These are phyloP conservation scores for Emiliania huxleyi DNA, from an alignment of 78 protist genomes.

Conservation along the genomic window DNA sequence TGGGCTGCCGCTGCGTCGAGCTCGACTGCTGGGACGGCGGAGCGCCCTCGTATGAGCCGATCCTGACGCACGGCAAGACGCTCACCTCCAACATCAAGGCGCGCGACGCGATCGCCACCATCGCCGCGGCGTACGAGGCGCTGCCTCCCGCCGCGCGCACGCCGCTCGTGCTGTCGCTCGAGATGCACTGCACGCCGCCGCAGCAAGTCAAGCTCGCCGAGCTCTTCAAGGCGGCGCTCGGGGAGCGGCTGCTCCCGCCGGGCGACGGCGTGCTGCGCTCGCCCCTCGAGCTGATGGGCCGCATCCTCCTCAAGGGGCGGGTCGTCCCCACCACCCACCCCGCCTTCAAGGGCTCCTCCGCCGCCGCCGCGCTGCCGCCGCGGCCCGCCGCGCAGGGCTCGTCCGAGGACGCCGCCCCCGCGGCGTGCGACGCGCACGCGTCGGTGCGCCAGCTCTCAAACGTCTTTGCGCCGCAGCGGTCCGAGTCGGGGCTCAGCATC, in stretches of 20 bases:
- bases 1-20: not conserved
- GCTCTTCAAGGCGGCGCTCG: not conserved
- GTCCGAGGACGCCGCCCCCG: too few relatives aligned
- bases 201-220: not conserved
- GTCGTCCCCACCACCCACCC: not conserved
- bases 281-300: not conserved
- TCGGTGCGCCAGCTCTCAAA: too few relatives aligned
- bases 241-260: not conserved
- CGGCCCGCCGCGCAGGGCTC: too few relatives aligned
- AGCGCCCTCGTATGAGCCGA: not conserved
- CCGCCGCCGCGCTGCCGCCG: too few relatives aligned
- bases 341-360: not conserved
- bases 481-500: too few relatives aligned
- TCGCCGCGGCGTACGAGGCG: not conserved
- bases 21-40: conserved; percentile 1
- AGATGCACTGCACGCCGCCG: not conserved
- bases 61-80: not conserved
- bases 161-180: not conserved
- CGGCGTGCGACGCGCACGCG: too few relatives aligned
- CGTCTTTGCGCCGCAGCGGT: too few relatives aligned
- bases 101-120: not conserved
- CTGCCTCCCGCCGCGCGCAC: not conserved
- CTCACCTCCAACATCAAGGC: not conserved
- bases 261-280: not conserved
- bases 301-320: not conserved